Evolutionary conservation across 306 rosid species (phyloP).

Genomic region (Trifolium subterraneum): DNA sequence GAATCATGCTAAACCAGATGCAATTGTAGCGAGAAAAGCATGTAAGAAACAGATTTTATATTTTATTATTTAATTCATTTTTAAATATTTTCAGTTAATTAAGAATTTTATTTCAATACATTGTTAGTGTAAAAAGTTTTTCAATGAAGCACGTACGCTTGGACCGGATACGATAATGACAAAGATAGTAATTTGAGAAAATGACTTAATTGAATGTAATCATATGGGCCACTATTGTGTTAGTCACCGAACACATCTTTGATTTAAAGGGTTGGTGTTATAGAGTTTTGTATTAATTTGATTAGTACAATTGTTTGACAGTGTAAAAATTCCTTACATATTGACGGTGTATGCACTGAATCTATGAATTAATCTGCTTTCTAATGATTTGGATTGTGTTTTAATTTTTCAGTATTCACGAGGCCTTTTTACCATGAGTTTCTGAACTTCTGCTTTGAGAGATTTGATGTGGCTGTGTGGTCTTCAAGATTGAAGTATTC

Average conservation of each 20-base stretch:
- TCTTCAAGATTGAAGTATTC: slow-evolving; percentile 78
- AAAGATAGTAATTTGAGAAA: not conserved
- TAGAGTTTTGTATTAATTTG: not conserved
- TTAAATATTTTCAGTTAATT: not conserved
- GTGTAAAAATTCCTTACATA: not conserved
- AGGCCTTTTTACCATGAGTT: slow-evolving; percentile 81
- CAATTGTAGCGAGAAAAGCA: slow-evolving; percentile 56
- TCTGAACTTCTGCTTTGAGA: slow-evolving; percentile 83
- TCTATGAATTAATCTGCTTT: not conserved
- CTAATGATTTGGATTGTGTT: slow-evolving; percentile 48
- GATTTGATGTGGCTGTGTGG: slow-evolving; percentile 93
- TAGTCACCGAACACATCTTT: not conserved
- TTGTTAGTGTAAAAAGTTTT: too few species aligned
- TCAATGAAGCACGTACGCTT: not conserved
- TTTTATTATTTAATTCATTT: not conserved
- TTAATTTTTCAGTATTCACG: slow-evolving; percentile 69
- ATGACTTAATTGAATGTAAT: not conserved
- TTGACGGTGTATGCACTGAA: not conserved
- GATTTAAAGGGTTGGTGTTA: not conserved
- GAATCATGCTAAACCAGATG: slow-evolving; percentile 57
- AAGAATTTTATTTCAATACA: not conserved
- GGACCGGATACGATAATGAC: too few species aligned
- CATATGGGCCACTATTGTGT: not conserved
- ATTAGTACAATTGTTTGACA: not conserved
- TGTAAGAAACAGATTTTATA: slow-evolving; percentile 44